Base-by-base conservation (phyloP, 164 flowering plant genomes). In the Stephania yunnanensis region DNA sequence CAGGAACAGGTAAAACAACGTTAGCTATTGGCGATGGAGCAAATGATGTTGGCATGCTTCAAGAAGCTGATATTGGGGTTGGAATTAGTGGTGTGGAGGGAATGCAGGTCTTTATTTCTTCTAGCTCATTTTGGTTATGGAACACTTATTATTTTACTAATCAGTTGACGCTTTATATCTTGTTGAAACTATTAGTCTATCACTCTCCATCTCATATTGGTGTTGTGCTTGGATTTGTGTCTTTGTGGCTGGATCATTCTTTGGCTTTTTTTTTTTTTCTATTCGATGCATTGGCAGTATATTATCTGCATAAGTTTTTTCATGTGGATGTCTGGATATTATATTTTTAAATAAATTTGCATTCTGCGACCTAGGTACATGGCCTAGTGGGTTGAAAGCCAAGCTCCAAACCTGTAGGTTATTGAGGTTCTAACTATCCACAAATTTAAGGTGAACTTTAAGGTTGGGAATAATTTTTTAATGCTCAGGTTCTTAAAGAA, bases 31-130 rank as follows among this genome's bases (percentile, higher is more conserved):
- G 95, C 42, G 97, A 92, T 81, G 95, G 97, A 64, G 97, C 95
- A 81, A 92, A 92, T 86, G 97, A 92, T 86, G 97, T 92, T 44
- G 89, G 97, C 75, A 91, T 92, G 95, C 91, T 91, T 83, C 95
- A 89, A 83, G 97, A 91, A 79, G 98, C 98, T 68, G 93, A 93
- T 75, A 87, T 93, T 83, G 97, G 97, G 58, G 89, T 92, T 77
- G 97, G 97, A 61, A 90, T 93, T 46, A 89, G 95, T 71, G 98
- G 96, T 73, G 93, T 83, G 70, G 98, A 93, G 81, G 98, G 98
- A 31, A 93, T 91, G 98, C 98, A 93, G 98, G 96, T 93, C 25
- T 25, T 25, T 25, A 25, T 46, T 31, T 69, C 70, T 10, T 46
- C 29, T 11, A 3, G 68, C 13, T 69, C 48, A 20, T 69, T 69